Conservation (phyloP, 768 basidiomycete genomes). For the Leccinum boreale region DNA sequence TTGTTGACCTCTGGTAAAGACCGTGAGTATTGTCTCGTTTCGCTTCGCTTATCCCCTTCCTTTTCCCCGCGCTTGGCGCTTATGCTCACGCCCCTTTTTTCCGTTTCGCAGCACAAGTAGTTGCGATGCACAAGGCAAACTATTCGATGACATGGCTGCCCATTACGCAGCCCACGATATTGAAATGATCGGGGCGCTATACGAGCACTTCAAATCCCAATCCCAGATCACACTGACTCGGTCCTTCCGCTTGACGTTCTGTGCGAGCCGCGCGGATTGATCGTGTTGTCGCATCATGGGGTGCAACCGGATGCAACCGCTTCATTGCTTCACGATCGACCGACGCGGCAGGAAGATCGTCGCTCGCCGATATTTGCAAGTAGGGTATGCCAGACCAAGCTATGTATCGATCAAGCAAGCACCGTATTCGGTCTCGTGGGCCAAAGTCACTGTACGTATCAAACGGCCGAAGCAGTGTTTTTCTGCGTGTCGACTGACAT, state of each 20-base stretch:
- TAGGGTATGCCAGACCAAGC: conserved; percentile 30
- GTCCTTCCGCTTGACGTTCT: conserved; percentile 29
- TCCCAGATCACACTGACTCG: conserved; percentile 20
- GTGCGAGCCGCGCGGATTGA: conserved; percentile 23
- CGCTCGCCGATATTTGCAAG: conserved; percentile 20
- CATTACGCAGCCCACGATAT: conserved; percentile 40
- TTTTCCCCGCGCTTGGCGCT: not conserved
- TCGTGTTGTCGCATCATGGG: conserved; percentile 11
- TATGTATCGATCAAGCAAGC: conserved; percentile 20
- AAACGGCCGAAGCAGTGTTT: not conserved
- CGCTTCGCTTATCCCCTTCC: not conserved
- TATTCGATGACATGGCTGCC: conserved; percentile 36
- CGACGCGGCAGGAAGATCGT: conserved; percentile 17
- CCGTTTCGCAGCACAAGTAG: conserved; percentile 17
- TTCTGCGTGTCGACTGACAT: conserved; percentile 6
- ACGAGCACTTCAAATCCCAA: conserved; percentile 30
- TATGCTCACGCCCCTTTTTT: not conserved
- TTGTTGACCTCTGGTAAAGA: conserved; percentile 28
- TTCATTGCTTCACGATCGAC: conserved; percentile 23
- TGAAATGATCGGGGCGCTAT: conserved; percentile 35
- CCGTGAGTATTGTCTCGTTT: conserved; percentile 25
- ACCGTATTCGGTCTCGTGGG: conserved; percentile 19
- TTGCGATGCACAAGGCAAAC: conserved; percentile 24
- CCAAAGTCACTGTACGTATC: conserved; percentile 24
- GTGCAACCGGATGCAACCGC: conserved; percentile 26